Evolutionary conservation across 1,284 basidiomycete species (phyloP).

Genomic region (Calocybe gambosa): DNA sequence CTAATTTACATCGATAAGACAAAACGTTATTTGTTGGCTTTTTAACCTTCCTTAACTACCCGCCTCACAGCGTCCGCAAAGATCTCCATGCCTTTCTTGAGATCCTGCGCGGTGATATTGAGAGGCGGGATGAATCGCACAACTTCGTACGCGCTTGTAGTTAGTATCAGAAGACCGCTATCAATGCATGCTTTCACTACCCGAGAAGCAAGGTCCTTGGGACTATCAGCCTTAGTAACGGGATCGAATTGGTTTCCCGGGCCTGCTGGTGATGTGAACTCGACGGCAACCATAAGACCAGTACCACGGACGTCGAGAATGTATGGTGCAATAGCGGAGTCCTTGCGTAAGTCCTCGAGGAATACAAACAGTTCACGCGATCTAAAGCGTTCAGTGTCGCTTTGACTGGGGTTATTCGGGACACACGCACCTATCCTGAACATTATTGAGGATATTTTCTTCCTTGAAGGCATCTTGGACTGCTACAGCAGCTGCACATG

Average conservation of each 20-base stretch:
- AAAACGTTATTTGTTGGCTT: background rate
- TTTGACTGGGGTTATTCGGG: no score
- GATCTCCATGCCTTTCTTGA: conserved; percentile 37
- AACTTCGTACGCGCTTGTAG: conserved; percentile 76
- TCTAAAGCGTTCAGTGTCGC: conserved; percentile 27
- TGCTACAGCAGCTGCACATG: conserved; percentile 84
- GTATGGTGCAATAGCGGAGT: conserved; percentile 44
- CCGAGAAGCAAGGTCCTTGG: conserved; percentile 65
- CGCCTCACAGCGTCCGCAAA: conserved; percentile 39
- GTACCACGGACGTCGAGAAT: conserved; percentile 75
- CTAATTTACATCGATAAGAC: background rate
- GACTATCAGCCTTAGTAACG: conserved; percentile 30
- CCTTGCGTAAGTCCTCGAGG: conserved; percentile 49
- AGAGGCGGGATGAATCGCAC: conserved; percentile 61
- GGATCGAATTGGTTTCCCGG: conserved; percentile 37
- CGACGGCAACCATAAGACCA: conserved; percentile 79
- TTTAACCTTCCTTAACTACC: conserved; percentile 35
- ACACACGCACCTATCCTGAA: conserved; percentile 52
- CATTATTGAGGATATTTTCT: conserved; percentile 77
- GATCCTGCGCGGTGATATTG: conserved; percentile 35
- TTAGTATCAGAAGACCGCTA: conserved; percentile 76
- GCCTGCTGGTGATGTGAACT: conserved; percentile 62
- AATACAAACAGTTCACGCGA: conserved; percentile 68
- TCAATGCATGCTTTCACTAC: conserved; percentile 79
- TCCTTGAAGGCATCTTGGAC: conserved; percentile 74